Conservation (phyloP, 139 green algal species). For the Pedinophyceae sp. region DNA sequence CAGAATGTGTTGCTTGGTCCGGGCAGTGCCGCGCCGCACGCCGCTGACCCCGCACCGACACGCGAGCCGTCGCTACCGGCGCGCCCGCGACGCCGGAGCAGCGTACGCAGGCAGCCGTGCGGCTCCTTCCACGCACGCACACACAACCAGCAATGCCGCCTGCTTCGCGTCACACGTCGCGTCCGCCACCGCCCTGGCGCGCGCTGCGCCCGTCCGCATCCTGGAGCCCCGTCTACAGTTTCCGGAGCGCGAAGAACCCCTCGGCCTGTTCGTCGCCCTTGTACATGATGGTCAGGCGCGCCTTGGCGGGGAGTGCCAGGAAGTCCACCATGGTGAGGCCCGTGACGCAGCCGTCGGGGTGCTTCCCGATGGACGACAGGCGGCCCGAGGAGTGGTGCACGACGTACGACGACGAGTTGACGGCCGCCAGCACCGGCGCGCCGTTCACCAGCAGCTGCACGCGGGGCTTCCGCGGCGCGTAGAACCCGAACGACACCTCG, state of each 20-base stretch:
- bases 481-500: constrained; percentile 33
- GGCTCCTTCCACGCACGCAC: too few species aligned
- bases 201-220: too few species aligned
- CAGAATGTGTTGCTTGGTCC: too few species aligned
- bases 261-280: constrained; percentile 11
- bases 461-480: constrained; percentile 17
- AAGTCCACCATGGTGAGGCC: constrained; percentile 20
- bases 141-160: too few species aligned
- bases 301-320: constrained; percentile 18
- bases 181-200: too few species aligned
- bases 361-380: constrained; percentile 6
- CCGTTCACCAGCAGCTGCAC: constrained; percentile 31
- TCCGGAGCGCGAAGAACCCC: constrained; percentile 19
- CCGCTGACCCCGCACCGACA: too few species aligned
- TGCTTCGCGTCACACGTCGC: too few species aligned
- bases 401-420: constrained; percentile 17
- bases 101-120: too few species aligned
- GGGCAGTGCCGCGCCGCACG: too few species aligned
- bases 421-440: constrained; percentile 14
- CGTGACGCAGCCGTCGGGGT: constrained; percentile 17
- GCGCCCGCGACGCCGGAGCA: too few species aligned
- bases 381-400: constrained; percentile 13
- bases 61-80: too few species aligned
- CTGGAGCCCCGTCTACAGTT: constrained; percentile 11
- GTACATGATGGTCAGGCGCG: constrained; percentile 16